A percentile compares a stretch with the other conserved stretches of the same genome.
Evolutionary conservation across 1,284 basidiomycete species (phyloP).

Genomic region (Ustilago crameri): DNA sequence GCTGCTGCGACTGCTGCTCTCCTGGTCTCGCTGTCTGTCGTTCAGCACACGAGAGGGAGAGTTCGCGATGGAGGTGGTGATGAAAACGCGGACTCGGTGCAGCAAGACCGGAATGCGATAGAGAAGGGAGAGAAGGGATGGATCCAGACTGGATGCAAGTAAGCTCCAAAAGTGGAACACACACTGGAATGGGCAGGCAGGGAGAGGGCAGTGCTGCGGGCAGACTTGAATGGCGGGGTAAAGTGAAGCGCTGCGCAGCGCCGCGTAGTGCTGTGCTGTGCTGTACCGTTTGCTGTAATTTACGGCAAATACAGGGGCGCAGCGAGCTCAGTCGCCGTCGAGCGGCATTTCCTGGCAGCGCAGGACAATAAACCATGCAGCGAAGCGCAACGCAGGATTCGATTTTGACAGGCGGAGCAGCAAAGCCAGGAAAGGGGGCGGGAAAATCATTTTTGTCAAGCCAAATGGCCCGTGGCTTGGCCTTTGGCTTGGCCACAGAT

Average conservation of each 20-base stretch:
- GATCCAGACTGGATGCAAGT: background rate
- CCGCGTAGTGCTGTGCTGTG: background rate
- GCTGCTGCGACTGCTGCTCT: background rate
- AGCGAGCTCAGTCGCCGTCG: no score
- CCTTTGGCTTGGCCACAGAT: no score
- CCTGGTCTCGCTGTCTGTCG: background rate
- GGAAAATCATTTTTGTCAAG: background rate
- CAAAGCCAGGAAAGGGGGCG: no score
- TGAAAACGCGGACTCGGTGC: constrained; percentile 11
- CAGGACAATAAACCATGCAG: background rate
- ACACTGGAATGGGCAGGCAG: constrained; percentile 12
- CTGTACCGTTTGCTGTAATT: background rate
- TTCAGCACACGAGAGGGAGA: background rate
- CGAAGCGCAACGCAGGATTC: constrained; percentile 2
- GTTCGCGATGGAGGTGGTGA: background rate
- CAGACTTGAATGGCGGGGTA: background rate
- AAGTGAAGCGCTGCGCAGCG: background rate
- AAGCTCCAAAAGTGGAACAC: constrained; percentile 1
- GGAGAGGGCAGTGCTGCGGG: background rate
- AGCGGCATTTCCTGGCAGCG: no score
- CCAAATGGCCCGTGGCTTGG: constrained; percentile 2
- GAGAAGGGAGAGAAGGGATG: background rate
- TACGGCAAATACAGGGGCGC: no score
- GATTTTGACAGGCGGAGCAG: background rate
- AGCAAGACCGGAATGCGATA: constrained; percentile 35